Evolutionary conservation across 2,329 filamentous ascomycete species (phyloP), one percentile per base, ranked within the genome.

Genomic region (Scolecobasidium constrictum): DNA sequence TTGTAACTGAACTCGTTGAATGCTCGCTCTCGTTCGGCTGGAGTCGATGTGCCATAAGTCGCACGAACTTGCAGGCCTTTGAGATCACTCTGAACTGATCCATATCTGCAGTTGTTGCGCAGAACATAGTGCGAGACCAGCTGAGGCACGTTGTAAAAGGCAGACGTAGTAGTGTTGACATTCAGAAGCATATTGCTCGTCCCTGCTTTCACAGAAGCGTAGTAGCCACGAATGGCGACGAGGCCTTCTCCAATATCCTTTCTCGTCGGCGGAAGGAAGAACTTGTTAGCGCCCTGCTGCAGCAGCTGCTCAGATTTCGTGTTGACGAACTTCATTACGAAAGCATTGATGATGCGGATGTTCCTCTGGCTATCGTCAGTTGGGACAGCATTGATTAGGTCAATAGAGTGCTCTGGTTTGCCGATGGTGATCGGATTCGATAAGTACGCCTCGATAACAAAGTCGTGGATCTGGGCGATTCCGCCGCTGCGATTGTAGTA

Each of bases 221-320:
- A 31, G 15, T 33, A 41, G 15, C 39, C 39, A 18, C 21, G 21
- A n/a, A 17, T 39, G 37, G 16, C 12, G 12, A 15, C 13, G 35
- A 19, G 21, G 35, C 16, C 16, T 20, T 18, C 17, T 19, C 17
- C 3, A 13, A 13, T 17, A 13, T 17, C 13, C 4, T 15, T 17
- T 4, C 4, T 19, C 9, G 16, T 16, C 19, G 26, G 16, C 19
- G 26, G 12, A 21, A 39, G 19, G 17, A 22, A 39, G 37, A 28
- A 39, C n/a, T 39, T 39, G 37, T 39, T 28, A 6, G 19, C 19
- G 12, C 37, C 37, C n/a, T n/a, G n/a, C n/a, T n/a, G n/a, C n/a
- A n/a, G n/a, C 15, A 15, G 26, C 26, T 15, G 9, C 9, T 9
- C 26, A 9, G 26, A 9, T 31, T n/a, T n/a, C n/a, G n/a, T n/a